A percentile compares a stretch with the other conserved stretches of the same genome.
Conservation (phyloP, 768 basidiomycete species). For the Amanita pseudoporphyria region DNA sequence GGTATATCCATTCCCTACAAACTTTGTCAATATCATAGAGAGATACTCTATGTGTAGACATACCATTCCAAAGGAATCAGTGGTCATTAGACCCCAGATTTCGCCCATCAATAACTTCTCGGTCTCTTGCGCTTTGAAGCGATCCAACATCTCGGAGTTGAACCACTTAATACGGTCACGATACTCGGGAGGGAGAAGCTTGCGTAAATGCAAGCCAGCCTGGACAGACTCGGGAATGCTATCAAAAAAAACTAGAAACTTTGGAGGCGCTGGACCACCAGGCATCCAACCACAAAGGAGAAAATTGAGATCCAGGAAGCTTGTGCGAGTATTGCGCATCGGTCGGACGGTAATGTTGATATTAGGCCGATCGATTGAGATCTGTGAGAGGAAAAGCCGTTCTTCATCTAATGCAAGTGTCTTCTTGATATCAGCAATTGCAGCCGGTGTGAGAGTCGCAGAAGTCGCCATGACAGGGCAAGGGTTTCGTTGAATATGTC, state of each 20-base stretch:
- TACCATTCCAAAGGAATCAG: too few relatives aligned
- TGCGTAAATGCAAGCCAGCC: slow-evolving; percentile 10
- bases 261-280: slow-evolving; percentile 4
- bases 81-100: slow-evolving; percentile 15
- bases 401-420: slow-evolving; percentile 6
- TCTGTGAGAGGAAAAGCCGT: background rate
- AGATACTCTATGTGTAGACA: slow-evolving; percentile 14
- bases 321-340: slow-evolving; percentile 8
- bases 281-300: slow-evolving; percentile 8
- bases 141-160: slow-evolving; percentile 19
- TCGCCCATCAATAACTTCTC: slow-evolving; percentile 9
- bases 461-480: slow-evolving; percentile 14
- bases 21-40: background rate
- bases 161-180: too few relatives aligned
- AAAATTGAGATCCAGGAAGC: slow-evolving; percentile 10
- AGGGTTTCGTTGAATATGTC: slow-evolving; percentile 1
- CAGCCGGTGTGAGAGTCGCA: slow-evolving; percentile 13
- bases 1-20: slow-evolving; percentile 22
- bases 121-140: slow-evolving; percentile 13
- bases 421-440: slow-evolving; percentile 11
- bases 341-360: slow-evolving; percentile 9
- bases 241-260: slow-evolving; percentile 21
- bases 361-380: slow-evolving; percentile 15
- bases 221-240: slow-evolving; percentile 13
- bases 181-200: slow-evolving; percentile 5